Evolutionary conservation across 2,329 filamentous ascomycete genomes (phyloP).

Genomic region (Epichloe typhina): DNA sequence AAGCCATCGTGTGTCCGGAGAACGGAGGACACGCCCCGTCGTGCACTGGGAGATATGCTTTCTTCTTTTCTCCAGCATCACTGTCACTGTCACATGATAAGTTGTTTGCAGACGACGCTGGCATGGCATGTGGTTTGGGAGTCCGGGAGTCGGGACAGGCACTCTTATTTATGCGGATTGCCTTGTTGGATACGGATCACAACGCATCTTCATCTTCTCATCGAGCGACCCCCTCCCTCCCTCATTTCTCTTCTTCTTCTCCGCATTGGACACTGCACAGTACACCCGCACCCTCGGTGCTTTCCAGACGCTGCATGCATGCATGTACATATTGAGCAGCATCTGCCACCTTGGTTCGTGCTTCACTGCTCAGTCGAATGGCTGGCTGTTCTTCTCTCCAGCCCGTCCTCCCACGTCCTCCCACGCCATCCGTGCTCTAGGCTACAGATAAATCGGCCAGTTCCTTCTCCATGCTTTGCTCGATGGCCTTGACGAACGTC

Average conservation of each 20-base stretch:
- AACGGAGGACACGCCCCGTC: neutral
- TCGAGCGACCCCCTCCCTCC: no score
- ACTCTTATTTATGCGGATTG: no score
- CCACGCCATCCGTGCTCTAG: neutral
- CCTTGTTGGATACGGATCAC: no score
- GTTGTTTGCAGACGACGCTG: no score
- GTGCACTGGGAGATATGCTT: neutral
- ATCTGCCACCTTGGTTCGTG: neutral
- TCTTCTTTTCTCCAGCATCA: no score
- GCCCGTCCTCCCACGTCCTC: no score
- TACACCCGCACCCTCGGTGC: neutral
- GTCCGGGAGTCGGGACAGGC: no score
- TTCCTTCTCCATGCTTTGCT: conserved; percentile 39
- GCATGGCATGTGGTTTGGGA: no score
- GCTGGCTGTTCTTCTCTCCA: no score
- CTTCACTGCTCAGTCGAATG: neutral
- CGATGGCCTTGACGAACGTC: conserved; percentile 59
- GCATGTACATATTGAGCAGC: neutral
- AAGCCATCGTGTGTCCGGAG: neutral
- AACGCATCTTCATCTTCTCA: no score
- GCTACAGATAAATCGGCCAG: conserved; percentile 28
- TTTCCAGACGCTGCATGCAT: neutral
- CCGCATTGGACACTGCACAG: neutral
- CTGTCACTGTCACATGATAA: no score
- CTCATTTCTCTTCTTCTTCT: no score